Percentiles rank a stretch among this genome's conserved stretches.
Evolutionary conservation across 257 asterid genomes (phyloP).

Genomic region (Nemophila menziesii): DNA sequence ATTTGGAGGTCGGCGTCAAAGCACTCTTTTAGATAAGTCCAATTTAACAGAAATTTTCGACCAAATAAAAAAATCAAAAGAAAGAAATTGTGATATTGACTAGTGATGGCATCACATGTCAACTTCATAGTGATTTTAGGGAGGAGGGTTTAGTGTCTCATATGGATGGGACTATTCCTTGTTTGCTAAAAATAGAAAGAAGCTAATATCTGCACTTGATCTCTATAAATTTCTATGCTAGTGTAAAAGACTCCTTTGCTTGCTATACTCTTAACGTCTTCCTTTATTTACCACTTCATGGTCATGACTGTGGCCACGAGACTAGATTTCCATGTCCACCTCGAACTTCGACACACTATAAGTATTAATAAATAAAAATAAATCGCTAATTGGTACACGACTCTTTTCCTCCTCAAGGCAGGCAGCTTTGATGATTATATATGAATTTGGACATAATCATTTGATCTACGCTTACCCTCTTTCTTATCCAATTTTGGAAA

Average conservation of each 20-base stretch:
- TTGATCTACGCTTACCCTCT: conserved; percentile 33
- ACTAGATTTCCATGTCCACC: conserved; percentile 17
- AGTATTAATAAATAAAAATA: background rate
- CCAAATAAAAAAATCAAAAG: conserved; percentile 8
- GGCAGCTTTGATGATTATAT: conserved; percentile 22
- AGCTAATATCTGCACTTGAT: conserved; percentile 21
- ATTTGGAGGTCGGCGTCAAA: too few relatives aligned
- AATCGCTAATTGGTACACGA: background rate
- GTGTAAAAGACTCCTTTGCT: conserved; percentile 26
- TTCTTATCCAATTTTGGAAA: conserved; percentile 26
- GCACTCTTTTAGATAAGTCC: too few relatives aligned
- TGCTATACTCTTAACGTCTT: conserved; percentile 1
- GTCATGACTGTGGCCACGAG: conserved; percentile 19
- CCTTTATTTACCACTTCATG: conserved; percentile 7
- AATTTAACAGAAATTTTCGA: too few relatives aligned
- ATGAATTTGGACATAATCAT: conserved; percentile 49
- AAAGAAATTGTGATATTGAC: conserved; percentile 30
- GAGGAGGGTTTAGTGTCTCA: conserved; percentile 24
- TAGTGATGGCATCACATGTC: conserved; percentile 40
- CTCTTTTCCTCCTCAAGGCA: conserved; percentile 17
- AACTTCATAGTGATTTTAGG: conserved; percentile 17
- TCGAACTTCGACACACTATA: conserved; percentile 3
- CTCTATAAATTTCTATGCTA: conserved; percentile 34
- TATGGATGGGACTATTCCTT: conserved; percentile 58
- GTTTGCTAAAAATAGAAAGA: conserved; percentile 34